Percentiles rank a stretch among this genome's conserved stretches.
Conservation (phyloP, 2,329 filamentous ascomycete genomes). For the Clarireedia homoeocarpa region DNA sequence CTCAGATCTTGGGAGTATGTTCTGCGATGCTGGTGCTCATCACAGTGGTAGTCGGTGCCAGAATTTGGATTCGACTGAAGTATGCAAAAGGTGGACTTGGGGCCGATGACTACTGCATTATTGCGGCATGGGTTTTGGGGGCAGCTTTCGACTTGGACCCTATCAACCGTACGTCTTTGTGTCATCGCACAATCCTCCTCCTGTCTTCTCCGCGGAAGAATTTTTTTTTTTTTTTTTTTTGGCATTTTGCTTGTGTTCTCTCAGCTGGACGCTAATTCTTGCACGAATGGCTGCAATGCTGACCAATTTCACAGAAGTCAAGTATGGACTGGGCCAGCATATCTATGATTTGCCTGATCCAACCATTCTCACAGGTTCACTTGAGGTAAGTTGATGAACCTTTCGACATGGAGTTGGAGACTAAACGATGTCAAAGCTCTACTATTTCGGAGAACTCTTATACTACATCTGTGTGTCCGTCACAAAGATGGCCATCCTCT, state of each 20-base stretch:
- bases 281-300: not conserved
- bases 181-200: not conserved
- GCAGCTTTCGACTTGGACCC: conserved; percentile 3
- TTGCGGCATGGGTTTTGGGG: conserved; percentile 5
- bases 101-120: conserved; percentile 4
- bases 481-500: not conserved
- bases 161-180: not conserved
- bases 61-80: not conserved
- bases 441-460: not conserved
- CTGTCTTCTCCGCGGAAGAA: not conserved
- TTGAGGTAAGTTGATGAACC: not conserved
- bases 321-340: conserved; percentile 3
- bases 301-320: not conserved
- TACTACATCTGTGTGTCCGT: conserved; percentile 2
- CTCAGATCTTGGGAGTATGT: conserved; percentile 3
- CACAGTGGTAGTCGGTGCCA: not conserved
- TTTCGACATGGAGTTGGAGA: not conserved
- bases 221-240: not conserved
- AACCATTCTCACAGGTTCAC: conserved; percentile 1
- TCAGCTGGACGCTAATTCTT: not conserved
- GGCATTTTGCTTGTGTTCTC: not conserved
- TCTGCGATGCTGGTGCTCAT: conserved; percentile 4
- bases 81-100: conserved; percentile 3
- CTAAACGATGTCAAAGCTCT: not conserved
- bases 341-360: not conserved